These are phyloP conservation scores for Ustilago trichophora DNA, from an alignment of 1,284 basidiomycete genomes.

Conservation along the genomic window DNA sequence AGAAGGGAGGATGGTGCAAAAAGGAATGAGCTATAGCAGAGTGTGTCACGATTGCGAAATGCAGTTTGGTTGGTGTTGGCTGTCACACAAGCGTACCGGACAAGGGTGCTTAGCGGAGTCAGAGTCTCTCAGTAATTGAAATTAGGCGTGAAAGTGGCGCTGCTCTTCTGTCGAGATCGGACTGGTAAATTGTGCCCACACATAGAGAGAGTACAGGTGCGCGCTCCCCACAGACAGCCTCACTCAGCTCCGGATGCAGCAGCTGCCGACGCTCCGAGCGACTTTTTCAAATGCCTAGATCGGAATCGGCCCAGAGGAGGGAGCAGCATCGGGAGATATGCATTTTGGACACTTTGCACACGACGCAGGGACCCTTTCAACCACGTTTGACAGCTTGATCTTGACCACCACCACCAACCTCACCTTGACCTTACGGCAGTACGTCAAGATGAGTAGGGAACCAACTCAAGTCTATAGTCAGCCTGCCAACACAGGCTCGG, in stretches of 20 bases:
- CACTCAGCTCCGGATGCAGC: constrained; percentile 18
- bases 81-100: neutral
- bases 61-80: neutral
- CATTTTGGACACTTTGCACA: neutral
- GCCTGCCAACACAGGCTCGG: constrained; percentile 82
- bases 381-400: neutral
- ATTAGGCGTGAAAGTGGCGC: constrained; percentile 7
- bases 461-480: constrained; percentile 76
- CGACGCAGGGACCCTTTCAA: constrained; percentile 19
- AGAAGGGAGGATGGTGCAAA: too few relatives aligned
- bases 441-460: constrained; percentile 25
- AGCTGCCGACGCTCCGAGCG: constrained; percentile 4
- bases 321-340: constrained; percentile 21
- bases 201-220: too few relatives aligned
- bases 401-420: too few relatives aligned
- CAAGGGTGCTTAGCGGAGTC: neutral
- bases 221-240: neutral
- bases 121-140: neutral
- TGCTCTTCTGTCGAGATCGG: constrained; percentile 6
- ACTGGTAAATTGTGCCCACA: neutral
- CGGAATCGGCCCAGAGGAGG: constrained; percentile 1
- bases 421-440: too few relatives aligned
- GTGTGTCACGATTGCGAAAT: too few relatives aligned
- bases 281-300: neutral
- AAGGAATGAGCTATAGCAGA: too few relatives aligned